Percentiles rank a stretch among this genome's conserved stretches.
These are phyloP conservation scores for Solanum hybrid DNA, from an alignment of 305 asterid genomes.

Conservation along the genomic window DNA sequence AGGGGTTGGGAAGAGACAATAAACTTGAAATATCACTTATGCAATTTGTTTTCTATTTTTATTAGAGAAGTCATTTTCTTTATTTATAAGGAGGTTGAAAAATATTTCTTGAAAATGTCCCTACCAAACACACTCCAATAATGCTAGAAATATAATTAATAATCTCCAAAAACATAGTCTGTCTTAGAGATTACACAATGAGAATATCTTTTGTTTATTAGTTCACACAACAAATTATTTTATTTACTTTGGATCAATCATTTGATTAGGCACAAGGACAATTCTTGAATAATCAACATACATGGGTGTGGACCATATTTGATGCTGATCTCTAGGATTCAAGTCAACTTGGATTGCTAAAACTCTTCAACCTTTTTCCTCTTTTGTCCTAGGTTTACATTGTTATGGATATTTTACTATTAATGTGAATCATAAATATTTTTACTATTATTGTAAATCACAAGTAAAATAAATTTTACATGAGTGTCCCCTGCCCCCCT, in stretches of 20 bases:
- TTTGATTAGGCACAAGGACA: neutral
- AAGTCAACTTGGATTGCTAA: slow-evolving; percentile 1
- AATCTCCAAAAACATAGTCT: neutral
- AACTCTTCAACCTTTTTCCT: neutral
- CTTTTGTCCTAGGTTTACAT: neutral
- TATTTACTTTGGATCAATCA: neutral
- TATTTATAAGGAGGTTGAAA: neutral
- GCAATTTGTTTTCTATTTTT: too few species aligned
- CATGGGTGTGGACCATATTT: neutral
- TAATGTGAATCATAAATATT: neutral
- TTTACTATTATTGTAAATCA: neutral
- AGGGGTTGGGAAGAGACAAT: neutral
- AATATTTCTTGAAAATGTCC: neutral
- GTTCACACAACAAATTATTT: neutral
- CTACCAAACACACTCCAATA: neutral
- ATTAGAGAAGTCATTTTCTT: neutral
- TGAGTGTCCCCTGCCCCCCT: neutral
- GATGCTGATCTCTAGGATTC: neutral
- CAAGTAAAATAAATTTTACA: neutral
- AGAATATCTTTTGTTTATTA: neutral
- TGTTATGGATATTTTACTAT: neutral
- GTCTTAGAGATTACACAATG: neutral
- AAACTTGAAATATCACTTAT: neutral
- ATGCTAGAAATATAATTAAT: neutral
- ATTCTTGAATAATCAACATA: neutral